Evolutionary conservation across 2,329 filamentous ascomycete genomes (phyloP).

Genomic region (Cytospora schulzeri): DNA sequence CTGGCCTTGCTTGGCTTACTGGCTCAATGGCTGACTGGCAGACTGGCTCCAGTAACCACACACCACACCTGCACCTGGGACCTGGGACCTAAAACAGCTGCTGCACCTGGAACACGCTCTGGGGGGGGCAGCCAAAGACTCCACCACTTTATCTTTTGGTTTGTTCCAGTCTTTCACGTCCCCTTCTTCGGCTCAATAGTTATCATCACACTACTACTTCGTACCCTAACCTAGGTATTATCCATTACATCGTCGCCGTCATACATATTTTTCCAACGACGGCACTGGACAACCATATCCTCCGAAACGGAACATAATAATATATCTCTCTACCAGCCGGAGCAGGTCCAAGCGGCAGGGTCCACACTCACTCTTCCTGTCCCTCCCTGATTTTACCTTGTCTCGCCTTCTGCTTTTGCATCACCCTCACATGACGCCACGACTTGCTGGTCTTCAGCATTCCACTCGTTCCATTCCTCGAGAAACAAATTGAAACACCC

Average conservation of each 20-base stretch:
- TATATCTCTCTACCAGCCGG: too few species aligned
- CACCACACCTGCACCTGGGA: not conserved
- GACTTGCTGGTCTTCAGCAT: not conserved
- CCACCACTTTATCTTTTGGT: not conserved
- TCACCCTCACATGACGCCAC: not conserved
- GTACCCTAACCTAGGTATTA: not conserved
- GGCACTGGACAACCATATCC: not conserved
- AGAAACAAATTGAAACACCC: not conserved
- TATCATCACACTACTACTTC: not conserved
- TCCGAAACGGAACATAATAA: not conserved
- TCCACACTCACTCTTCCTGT: not conserved
- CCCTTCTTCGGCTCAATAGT: not conserved
- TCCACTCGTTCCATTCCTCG: not conserved
- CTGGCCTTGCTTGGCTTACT: too few species aligned
- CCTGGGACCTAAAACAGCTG: not conserved
- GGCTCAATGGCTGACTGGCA: too few species aligned
- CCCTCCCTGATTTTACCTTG: not conserved
- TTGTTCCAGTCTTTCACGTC: not conserved
- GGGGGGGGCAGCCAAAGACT: not conserved
- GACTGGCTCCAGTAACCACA: too few species aligned
- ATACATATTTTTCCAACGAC: not conserved
- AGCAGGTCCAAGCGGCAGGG: conserved; percentile 1
- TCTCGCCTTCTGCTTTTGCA: not conserved
- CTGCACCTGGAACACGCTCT: not conserved
- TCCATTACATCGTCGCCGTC: not conserved